phyloP scores from a whole-genome alignment of 148 eudicot genomes.

The Drosera capensis region DNA sequence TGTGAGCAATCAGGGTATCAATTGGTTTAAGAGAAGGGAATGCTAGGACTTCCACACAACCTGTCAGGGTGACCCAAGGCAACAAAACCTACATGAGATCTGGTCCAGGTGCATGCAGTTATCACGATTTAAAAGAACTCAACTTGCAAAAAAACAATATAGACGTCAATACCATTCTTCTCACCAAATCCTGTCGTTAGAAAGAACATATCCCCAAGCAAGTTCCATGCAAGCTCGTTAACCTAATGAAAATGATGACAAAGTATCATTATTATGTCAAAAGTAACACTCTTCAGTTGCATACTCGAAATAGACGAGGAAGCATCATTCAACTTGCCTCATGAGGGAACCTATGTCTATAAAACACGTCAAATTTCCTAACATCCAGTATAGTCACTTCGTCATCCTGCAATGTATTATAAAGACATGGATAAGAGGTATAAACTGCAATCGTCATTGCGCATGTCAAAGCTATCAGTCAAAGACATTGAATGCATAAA shows the following conservation, averaged over 20 bases:
- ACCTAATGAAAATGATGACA: conserved; percentile 26
- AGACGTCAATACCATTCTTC: conserved; percentile 12
- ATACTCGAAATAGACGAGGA: too few species aligned
- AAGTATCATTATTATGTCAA: neutral
- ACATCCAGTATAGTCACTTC: conserved; percentile 92
- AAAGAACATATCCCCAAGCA: conserved; percentile 81
- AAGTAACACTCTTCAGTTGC: neutral
- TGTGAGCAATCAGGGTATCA: conserved; percentile 86
- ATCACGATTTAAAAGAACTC: neutral
- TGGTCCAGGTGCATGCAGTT: too few species aligned
- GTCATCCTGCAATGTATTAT: conserved; percentile 46
- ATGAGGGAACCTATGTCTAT: conserved; percentile 75
- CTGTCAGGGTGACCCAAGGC: conserved; percentile 12
- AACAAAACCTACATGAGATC: neutral
- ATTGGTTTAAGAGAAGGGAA: conserved; percentile 82
- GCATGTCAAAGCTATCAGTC: too few species aligned
- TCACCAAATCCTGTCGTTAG: conserved; percentile 90
- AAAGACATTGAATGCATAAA: too few species aligned
- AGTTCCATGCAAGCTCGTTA: conserved; percentile 93
- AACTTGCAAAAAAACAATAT: neutral
- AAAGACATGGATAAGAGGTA: too few species aligned
- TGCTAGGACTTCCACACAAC: conserved; percentile 87
- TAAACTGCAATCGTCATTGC: too few species aligned
- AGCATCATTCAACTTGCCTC: conserved; percentile 72
- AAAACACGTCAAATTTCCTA: conserved; percentile 81